These are phyloP conservation scores for Penicillium goetzii DNA, from an alignment of 495 filamentous ascomycete genomes.

Conservation along the genomic window DNA sequence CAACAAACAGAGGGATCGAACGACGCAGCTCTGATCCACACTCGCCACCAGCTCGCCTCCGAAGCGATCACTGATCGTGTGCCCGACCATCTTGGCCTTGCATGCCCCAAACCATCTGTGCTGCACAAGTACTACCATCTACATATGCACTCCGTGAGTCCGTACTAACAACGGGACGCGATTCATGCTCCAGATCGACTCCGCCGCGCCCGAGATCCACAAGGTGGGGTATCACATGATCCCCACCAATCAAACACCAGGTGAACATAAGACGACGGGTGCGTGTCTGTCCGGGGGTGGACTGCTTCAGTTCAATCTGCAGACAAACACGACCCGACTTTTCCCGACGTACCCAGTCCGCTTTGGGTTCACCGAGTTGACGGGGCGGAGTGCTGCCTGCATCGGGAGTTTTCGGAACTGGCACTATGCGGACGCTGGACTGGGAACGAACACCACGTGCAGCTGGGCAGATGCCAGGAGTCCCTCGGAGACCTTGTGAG, in stretches of 20 bases:
- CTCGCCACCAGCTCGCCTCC: not conserved
- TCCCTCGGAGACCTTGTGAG: not conserved
- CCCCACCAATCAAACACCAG: slow-evolving; percentile 22
- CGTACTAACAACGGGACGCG: not conserved
- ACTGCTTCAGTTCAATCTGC: not conserved
- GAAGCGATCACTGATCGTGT: slow-evolving; percentile 1
- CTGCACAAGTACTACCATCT: not conserved
- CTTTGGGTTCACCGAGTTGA: slow-evolving; percentile 45
- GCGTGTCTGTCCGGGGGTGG: slow-evolving; percentile 4
- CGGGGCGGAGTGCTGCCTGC: slow-evolving; percentile 24
- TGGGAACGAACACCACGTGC: not conserved
- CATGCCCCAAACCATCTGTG: not conserved
- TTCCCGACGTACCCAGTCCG: slow-evolving; percentile 35
- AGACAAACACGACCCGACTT: slow-evolving; percentile 24
- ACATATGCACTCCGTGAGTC: not conserved
- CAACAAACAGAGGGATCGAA: not conserved
- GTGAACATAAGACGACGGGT: slow-evolving; percentile 27
- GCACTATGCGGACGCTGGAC: not conserved
- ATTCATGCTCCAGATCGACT: not conserved
- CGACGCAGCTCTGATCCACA: not conserved
- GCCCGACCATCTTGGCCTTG: not conserved
- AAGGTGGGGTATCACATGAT: slow-evolving; percentile 34
- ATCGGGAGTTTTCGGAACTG: slow-evolving; percentile 30
- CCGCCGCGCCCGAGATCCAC: slow-evolving; percentile 14
- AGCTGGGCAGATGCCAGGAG: not conserved